Evolutionary conservation across 225 moss, liverwort and hornwort species (phyloP).

Genomic region (Takakia lepidozioides): DNA sequence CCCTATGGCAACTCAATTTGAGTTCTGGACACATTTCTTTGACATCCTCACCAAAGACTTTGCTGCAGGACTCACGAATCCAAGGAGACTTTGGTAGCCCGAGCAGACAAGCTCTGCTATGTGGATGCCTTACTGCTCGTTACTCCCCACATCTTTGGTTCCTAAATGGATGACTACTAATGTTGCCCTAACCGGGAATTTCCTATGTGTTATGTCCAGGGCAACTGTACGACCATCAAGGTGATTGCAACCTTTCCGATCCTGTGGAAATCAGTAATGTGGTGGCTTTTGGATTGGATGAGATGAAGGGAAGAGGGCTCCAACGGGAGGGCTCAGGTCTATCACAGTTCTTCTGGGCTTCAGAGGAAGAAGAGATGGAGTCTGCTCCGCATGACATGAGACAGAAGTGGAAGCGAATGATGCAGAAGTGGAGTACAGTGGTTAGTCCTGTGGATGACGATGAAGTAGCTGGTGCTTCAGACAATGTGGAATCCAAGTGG

Average conservation of each 20-base stretch:
- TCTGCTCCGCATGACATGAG: constrained; percentile 79
- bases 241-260: constrained; percentile 25
- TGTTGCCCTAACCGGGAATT: too few relatives aligned
- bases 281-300: constrained; percentile 34
- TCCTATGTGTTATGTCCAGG: constrained; percentile 35
- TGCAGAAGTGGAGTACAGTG: constrained; percentile 51
- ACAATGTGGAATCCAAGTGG: constrained; percentile 59
- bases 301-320: constrained; percentile 40
- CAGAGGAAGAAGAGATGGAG: constrained; percentile 87
- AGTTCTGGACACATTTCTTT: too few relatives aligned
- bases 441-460: constrained; percentile 22
- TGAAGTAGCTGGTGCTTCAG: constrained; percentile 31
- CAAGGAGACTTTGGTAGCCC: too few relatives aligned
- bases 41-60: too few relatives aligned
- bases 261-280: constrained; percentile 24
- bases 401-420: constrained; percentile 70
- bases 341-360: constrained; percentile 53
- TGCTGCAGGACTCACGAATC: too few relatives aligned
- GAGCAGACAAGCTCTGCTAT: too few relatives aligned
- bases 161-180: too few relatives aligned
- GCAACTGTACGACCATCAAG: constrained; percentile 39
- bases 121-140: too few relatives aligned
- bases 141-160: too few relatives aligned
- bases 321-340: constrained; percentile 34
- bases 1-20: too few relatives aligned